Evolutionary conservation across 495 filamentous ascomycete genomes (phyloP).

Genomic region (Aspergillus coremiiformis): DNA sequence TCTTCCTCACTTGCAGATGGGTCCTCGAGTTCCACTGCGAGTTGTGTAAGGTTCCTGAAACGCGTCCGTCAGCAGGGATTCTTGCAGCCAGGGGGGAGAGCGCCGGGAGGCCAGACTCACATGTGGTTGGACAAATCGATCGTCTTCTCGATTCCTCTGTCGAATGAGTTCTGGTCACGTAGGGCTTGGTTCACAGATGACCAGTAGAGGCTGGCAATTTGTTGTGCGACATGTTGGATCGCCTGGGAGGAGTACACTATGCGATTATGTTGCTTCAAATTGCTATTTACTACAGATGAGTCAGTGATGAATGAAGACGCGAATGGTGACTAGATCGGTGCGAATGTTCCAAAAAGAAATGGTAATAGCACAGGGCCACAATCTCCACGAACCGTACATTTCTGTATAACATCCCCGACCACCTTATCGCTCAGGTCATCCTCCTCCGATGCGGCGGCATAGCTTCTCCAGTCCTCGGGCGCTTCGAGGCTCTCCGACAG

Average conservation of each 20-base stretch:
- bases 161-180: slow-evolving; percentile 30
- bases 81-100: slow-evolving; percentile 3
- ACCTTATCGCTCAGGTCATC: slow-evolving; percentile 45
- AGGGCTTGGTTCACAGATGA: slow-evolving; percentile 37
- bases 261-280: slow-evolving; percentile 61
- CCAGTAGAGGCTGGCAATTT: slow-evolving; percentile 71
- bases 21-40: slow-evolving; percentile 28
- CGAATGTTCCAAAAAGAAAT: background rate
- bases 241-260: slow-evolving; percentile 68
- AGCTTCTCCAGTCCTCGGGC: slow-evolving; percentile 49
- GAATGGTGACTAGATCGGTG: background rate
- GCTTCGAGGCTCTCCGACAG: slow-evolving; percentile 50
- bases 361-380: background rate
- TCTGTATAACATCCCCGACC: slow-evolving; percentile 49
- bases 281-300: slow-evolving; percentile 48
- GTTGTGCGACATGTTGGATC: slow-evolving; percentile 71
- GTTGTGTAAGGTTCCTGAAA: slow-evolving; percentile 35
- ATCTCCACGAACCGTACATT: slow-evolving; percentile 26
- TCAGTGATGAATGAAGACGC: background rate
- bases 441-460: slow-evolving; percentile 35
- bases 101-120: slow-evolving; percentile 17
- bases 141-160: slow-evolving; percentile 33
- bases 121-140: slow-evolving; percentile 42
- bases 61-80: slow-evolving; percentile 2
- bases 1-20: slow-evolving; percentile 29